Percentiles rank a stretch among this genome's conserved stretches.
Conservation (phyloP, 2,329 filamentous ascomycete genomes). For the Aureobasidium musti region DNA sequence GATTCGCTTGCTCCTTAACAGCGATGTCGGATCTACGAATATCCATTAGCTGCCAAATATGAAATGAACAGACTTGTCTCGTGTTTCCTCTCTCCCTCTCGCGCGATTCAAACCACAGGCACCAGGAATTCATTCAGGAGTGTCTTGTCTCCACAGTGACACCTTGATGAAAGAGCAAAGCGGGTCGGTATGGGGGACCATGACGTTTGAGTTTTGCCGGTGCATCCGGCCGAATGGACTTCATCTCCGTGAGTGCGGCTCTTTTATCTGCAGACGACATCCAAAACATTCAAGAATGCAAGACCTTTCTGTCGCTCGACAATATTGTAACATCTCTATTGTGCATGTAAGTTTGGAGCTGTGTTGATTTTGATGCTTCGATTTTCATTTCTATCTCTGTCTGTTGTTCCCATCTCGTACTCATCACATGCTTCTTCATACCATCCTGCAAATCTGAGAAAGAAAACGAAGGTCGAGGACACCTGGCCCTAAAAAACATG, state of each 20-base stretch:
- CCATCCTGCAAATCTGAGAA: neutral
- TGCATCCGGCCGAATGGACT: neutral
- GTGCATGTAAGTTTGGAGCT: neutral
- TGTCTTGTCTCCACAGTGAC: conserved; percentile 18
- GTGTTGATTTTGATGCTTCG: neutral
- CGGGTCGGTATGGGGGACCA: neutral
- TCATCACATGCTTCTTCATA: neutral
- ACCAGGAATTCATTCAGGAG: too few relatives aligned
- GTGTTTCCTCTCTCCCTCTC: neutral
- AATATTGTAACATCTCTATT: neutral
- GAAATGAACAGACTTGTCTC: neutral
- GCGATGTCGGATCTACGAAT: neutral
- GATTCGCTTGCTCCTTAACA: neutral
- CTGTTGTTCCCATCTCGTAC: neutral
- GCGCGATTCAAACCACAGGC: neutral
- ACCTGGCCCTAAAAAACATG: neutral
- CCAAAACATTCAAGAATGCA: neutral
- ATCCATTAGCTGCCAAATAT: too few relatives aligned
- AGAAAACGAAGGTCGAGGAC: neutral
- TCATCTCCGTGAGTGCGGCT: conserved; percentile 47
- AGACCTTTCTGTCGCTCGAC: neutral
- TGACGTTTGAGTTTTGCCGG: conserved; percentile 12
- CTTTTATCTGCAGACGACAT: neutral
- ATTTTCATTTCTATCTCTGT: neutral
- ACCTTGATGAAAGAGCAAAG: conserved; percentile 5